Evolutionary conservation across 1,284 basidiomycete genomes (phyloP), one percentile per base, ranked within the genome.

Genomic region (Tilletia setariae): DNA sequence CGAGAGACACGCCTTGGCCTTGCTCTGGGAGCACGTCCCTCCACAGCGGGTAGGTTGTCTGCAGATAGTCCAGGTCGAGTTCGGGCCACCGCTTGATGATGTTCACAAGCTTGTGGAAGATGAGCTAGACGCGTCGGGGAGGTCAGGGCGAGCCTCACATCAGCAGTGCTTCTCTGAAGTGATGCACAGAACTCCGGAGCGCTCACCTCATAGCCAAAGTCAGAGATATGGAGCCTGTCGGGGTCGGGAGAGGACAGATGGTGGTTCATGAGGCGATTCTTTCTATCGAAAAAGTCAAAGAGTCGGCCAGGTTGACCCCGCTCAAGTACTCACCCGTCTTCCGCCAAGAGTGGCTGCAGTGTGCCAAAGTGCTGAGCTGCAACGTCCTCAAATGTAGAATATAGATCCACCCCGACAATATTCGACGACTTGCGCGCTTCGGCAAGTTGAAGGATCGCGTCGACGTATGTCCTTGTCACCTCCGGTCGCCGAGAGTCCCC

Each of bases 191-290:
- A 56, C 35, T 8, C 56, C 19, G 13, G 7, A 15, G 4, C 4
- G 21, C 56, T 61, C 56, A 61, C 56, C 28, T 61, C 56, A 21
- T 61, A 61, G 28, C 56, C 56, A 30, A 61, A 30, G 35, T 61
- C 56, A 9, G 56, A 61, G 56, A 61, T 61, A 30, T 61, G 56
- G 13, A 61, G 25, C 16, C 56, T 61, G 51, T 4, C 13, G 51
- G 47, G 47, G 47, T 11, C 8, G 47, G 47, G 13, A 53, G 0
- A 40, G 6, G 6, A 40, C 35, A n/a, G 46, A 49, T 49, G 46
- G 16, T 49, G 46, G 46, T 19, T 16, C 19, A 49, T 49, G 6
- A 23, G 46, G 46, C n/a, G n/a, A n/a, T n/a, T n/a, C n/a, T n/a
- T n/a, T n/a, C n/a, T n/a, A n/a, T 11, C 11, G 11, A 19, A 44